Conservation (phyloP, 2,329 filamentous ascomycete genomes). For the Myriosclerotinia duriaeana region DNA sequence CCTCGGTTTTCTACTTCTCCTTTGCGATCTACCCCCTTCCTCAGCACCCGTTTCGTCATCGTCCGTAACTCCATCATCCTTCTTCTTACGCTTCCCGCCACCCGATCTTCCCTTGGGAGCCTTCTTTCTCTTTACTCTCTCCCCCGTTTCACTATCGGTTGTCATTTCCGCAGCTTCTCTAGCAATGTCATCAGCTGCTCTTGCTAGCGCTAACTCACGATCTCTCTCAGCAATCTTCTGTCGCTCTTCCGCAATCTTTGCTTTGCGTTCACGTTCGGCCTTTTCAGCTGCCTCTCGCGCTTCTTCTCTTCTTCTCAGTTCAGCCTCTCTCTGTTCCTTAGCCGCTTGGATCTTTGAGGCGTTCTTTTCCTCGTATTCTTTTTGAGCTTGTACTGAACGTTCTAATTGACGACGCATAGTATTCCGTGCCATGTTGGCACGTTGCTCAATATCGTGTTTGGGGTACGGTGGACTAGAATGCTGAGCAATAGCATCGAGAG, state of each 20-base stretch:
- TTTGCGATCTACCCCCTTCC: conserved; percentile 20
- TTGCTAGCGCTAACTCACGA: conserved; percentile 67
- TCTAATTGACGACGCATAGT: conserved; percentile 92
- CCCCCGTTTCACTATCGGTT: conserved; percentile 77
- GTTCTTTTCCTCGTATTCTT: conserved; percentile 90
- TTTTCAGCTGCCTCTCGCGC: conserved; percentile 67
- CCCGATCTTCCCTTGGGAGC: conserved; percentile 46
- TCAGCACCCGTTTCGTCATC: conserved; percentile 40
- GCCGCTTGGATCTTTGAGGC: conserved; percentile 83
- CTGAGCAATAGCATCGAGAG: conserved; percentile 62
- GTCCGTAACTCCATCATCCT: conserved; percentile 40
- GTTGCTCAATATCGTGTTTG: conserved; percentile 84
- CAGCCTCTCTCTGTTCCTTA: conserved; percentile 74
- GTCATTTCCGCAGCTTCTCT: conserved; percentile 76
- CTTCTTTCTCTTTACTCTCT: conserved; percentile 77
- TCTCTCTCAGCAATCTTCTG: conserved; percentile 76
- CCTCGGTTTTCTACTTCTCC: conserved; percentile 28
- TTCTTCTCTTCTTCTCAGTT: conserved; percentile 75
- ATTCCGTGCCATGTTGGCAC: conserved; percentile 95
- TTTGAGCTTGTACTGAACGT: conserved; percentile 78
- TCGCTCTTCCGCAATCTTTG: conserved; percentile 83
- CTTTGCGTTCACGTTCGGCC: conserved; percentile 69
- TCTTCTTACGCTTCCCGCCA: conserved; percentile 46
- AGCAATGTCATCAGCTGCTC: conserved; percentile 67
- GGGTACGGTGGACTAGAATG: conserved; percentile 79